Evolutionary conservation across 1,139 yeast genomes (phyloP), one percentile per base, ranked within the genome.

Genomic region (Geotrichum fermentans): DNA sequence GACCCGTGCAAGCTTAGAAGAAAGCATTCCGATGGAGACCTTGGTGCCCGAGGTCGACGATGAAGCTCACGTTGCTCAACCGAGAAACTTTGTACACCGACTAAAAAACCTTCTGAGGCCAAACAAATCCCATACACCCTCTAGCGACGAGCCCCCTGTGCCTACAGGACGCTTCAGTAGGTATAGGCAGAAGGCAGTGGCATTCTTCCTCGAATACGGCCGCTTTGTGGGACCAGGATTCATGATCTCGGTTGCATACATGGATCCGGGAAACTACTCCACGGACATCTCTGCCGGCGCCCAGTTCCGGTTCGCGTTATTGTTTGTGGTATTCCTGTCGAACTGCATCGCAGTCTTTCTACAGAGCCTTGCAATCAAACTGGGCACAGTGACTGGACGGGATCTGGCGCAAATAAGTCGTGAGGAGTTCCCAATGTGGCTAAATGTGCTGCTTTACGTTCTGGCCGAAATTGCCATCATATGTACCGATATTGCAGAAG

Each of bases 211-310:
- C 50, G 83, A 81, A 57, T 85, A 83, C 64, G 63, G 75, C 48
- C 70, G 74, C 56, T 89, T 89, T 66, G 71, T 89, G 2, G 97
- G 97, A 0, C 97, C 97, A 0, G 97, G 97, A 0, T 75, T 90
- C 43, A 82, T 90, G 92, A 95, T 92, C 26, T 80, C 94, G 20
- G 97, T 92, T 46, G 96, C 97, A 0, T 92, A 90, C 63, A 87
- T 92, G 85, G 98, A 92, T 62, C 97, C 98, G 1, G 98, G 98
- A 1, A 92, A 92, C 68, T 92, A 90, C 68, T 83, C 96, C 29
- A 88, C 97, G 2, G 92, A 95, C 34, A 96, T 92, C 28, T 83
- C 96, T 4, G 95, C 94, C 20, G 96, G 96, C 49, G 89, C 96
- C 14, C 82, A 84, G 44, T 90, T 83, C 67, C 81, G 85, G 64